Base-by-base conservation (phyloP, 2,329 filamentous ascomycete species). In the Aspergillus sergii region DNA sequence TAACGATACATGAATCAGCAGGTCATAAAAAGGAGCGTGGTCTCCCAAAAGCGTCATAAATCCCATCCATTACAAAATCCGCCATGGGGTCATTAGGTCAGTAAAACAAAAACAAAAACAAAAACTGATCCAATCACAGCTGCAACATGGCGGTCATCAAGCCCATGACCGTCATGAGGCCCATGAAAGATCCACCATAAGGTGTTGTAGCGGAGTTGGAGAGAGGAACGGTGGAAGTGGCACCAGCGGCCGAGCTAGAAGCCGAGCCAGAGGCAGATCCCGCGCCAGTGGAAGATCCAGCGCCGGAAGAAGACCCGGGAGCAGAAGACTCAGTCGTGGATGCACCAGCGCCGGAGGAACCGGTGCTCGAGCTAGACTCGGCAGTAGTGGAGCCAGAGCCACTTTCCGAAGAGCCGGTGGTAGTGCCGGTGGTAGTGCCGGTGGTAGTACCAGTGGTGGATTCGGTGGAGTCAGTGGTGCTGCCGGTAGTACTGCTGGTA, bases 81-180 rank as follows among this genome's bases (percentile, higher is more conserved):
- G 34, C 30, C 57, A 50, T 48, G 45, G 34, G 43, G 32, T 34
- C 36, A 41, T 51, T 43, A 46, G 43, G 48, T 21, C 26, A 19
- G 28, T 41, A 41, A 50, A 41, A 32, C 41, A 57, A 48, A 30
- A 57, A 36, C 26, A 48, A 48, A n/a, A 21, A 57, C 26, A 45
- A 54, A 51, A 19, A 28, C 3, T 39, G 45, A 26, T 26, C 45
- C 43, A 12, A 39, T 70, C 71, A 76, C 60, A 76, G 64, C 67
- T 74, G 72, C 51, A 76, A 57, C 67, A 76, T 67, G 45, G 72
- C 71, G 54, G 69, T 64, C 46, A 75, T 48, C 62, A 76, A 51
- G 55, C 64, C 65, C n/a, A 69, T 21, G 32, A 64, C n/a, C 19
- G 64, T 56, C 45, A 64, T 21, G 11, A 64, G 63, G 56, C 67